These are phyloP conservation scores for Ceriops decandra DNA, from an alignment of 345 rosid species.

Conservation along the genomic window DNA sequence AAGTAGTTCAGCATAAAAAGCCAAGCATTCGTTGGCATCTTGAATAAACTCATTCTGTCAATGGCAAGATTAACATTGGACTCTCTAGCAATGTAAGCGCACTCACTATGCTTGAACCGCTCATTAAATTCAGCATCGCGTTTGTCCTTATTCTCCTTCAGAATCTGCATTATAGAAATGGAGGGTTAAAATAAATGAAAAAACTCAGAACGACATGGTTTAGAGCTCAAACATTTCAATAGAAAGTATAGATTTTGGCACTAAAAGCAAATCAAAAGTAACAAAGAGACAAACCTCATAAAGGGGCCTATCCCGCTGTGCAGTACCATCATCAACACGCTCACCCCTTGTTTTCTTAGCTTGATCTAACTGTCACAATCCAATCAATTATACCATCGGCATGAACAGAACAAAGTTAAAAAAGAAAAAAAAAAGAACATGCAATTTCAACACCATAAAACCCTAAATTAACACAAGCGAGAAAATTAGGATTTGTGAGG, in stretches of 20 bases:
- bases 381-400: conserved; percentile 8
- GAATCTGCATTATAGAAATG: conserved; percentile 41
- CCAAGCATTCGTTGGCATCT: no score
- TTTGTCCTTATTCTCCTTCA: conserved; percentile 96
- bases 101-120: conserved; percentile 91
- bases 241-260: not conserved
- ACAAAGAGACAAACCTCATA: conserved; percentile 48
- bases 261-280: not conserved
- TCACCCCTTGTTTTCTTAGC: conserved; percentile 85
- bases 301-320: conserved; percentile 86
- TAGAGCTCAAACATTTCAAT: no score
- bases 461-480: not conserved
- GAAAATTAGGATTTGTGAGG: not conserved
- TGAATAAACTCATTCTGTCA: no score
- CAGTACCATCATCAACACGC: conserved; percentile 90
- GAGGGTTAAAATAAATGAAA: not conserved
- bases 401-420: not conserved
- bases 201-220: not conserved
- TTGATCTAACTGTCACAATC: conserved; percentile 59
- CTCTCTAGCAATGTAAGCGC: conserved; percentile 1
- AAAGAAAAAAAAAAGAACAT: not conserved
- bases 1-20: no score
- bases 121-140: conserved; percentile 92
- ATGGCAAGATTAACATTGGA: no score
- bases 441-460: conserved; percentile 1